Evolutionary conservation across 768 basidiomycete genomes (phyloP).

Genomic region (Leucosporidium yakuticum): DNA sequence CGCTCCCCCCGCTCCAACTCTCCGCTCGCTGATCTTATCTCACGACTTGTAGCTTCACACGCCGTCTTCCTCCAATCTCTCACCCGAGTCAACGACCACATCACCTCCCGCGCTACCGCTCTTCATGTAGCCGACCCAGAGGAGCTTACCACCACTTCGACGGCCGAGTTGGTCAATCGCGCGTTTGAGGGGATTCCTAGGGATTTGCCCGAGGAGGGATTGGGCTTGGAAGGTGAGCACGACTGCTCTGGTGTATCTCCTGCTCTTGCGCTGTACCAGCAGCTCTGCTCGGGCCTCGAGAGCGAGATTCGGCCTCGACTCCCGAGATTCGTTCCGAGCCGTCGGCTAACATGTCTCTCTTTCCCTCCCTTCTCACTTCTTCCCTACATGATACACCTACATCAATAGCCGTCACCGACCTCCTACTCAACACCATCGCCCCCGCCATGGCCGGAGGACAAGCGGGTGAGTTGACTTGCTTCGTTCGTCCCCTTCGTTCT

Average conservation of each 20-base stretch:
- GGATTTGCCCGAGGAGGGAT: slow-evolving; percentile 40
- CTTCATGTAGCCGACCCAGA: too few relatives aligned
- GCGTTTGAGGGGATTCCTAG: slow-evolving; percentile 38
- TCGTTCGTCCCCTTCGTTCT: too few relatives aligned
- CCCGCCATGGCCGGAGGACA: slow-evolving; percentile 45
- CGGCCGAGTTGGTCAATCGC: slow-evolving; percentile 22
- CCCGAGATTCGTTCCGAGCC: background rate
- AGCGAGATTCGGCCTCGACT: background rate
- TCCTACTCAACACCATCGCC: slow-evolving; percentile 40
- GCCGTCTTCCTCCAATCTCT: too few relatives aligned
- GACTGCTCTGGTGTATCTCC: too few relatives aligned
- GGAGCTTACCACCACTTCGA: slow-evolving; percentile 13
- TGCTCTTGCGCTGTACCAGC: background rate
- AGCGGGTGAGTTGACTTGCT: slow-evolving; percentile 18
- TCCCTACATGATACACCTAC: too few relatives aligned
- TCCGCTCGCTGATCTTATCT: too few relatives aligned
- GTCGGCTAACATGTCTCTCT: slow-evolving; percentile 8
- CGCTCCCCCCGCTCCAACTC: too few relatives aligned
- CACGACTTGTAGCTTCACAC: too few relatives aligned
- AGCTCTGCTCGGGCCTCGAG: background rate
- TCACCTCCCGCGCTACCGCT: too few relatives aligned
- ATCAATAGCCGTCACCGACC: slow-evolving; percentile 12
- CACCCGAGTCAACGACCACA: too few relatives aligned
- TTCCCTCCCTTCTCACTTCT: background rate
- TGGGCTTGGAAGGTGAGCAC: slow-evolving; percentile 41